Evolutionary conservation across 305 asterid genomes (phyloP).

Genomic region (Rubia tinctorum): DNA sequence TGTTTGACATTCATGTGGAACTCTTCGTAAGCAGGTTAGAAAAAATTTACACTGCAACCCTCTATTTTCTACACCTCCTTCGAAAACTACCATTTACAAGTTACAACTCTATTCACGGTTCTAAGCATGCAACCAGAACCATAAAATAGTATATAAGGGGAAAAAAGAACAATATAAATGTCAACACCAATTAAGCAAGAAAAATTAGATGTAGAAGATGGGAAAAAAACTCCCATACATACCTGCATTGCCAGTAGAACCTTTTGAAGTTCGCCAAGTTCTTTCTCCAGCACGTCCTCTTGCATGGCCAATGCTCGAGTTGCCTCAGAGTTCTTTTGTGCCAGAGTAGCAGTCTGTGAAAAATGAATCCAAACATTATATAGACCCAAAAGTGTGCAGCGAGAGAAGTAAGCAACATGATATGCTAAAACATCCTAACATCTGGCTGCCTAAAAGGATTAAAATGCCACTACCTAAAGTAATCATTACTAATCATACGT

Average conservation of each 20-base stretch:
- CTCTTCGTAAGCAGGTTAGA: background rate
- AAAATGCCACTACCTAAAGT: conserved; percentile 2
- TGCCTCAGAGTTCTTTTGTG: conserved; percentile 80
- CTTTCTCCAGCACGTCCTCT: conserved; percentile 68
- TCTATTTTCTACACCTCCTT: background rate
- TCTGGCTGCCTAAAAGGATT: background rate
- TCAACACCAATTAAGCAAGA: background rate
- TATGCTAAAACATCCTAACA: background rate
- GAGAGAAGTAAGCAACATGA: conserved; percentile 3
- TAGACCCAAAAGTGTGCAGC: background rate
- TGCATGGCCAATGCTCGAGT: conserved; percentile 74
- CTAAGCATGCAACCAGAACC: background rate
- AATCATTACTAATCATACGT: background rate
- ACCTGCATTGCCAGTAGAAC: conserved; percentile 94
- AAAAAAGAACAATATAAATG: background rate
- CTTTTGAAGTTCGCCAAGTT: conserved; percentile 75
- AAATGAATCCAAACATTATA: conserved; percentile 4
- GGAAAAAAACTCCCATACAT: conserved; percentile 5
- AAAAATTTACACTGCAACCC: background rate
- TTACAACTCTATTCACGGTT: background rate
- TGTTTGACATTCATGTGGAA: conserved; percentile 2
- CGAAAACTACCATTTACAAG: background rate
- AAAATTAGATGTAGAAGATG: background rate
- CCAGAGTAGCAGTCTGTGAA: conserved; percentile 60
- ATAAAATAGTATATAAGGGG: background rate